Base-by-base conservation (phyloP, 805 yeast genomes). In the Blastobotrys americana region DNA sequence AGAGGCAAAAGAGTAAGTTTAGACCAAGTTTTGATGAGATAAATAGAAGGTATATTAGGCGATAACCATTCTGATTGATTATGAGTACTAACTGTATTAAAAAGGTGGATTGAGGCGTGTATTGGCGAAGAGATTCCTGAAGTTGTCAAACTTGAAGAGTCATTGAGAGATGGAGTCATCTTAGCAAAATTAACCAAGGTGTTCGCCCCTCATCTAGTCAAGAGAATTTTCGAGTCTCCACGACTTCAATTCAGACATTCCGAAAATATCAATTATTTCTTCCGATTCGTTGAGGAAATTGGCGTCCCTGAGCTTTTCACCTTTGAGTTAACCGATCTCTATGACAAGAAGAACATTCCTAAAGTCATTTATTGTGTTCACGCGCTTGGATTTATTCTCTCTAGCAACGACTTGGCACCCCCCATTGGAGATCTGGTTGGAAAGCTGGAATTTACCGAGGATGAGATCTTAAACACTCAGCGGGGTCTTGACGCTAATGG, bases 311-410 rank as follows among this genome's bases (percentile, higher is more conserved):
- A 85, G 45, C 72, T 88, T 44, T 93, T 89, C 61, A 74, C 84
- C 40, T 93, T 93, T 60, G 98, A 90, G 60, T 74, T 89, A 47
- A 88, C 95, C 3, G 98, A 93, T 63, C 70, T 93, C 31, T 93
- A 88, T 64, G 97, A 93, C 58, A 82, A 82, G 58, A 89, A 87
- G 57, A 84, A 90, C 58, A 76, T 89, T 17, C 97, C 97, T 13
- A 89, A 86, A 58, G 97, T 93, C 20, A 83, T 93, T 59, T 88
- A 87, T 64, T 89, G 97, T 54, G 65, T 93, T 31, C 96, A 90
- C 66, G 96, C 96, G 2, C 66, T 90, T 51, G 80, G 88, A 41
- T 85, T 77, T 53, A 77, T 86, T 59, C 70, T 93, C 44, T 73
- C 81, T 17, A 69, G 68, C 42, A 69, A 77, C 21, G 73, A 75